These are phyloP conservation scores for Lactifluus subvellereus DNA, from an alignment of 768 basidiomycete genomes.

Conservation along the genomic window DNA sequence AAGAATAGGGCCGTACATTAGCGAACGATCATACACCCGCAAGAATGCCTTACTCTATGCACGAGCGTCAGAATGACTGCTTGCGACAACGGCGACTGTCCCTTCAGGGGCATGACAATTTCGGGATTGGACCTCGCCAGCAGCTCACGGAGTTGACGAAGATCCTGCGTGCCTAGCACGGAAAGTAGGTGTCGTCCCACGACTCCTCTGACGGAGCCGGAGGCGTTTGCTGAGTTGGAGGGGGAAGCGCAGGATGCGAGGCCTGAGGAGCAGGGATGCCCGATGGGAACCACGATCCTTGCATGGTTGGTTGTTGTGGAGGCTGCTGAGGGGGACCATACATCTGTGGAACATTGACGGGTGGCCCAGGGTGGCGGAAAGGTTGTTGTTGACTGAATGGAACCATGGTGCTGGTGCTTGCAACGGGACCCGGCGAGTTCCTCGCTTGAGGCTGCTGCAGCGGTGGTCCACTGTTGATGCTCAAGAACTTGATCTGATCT, in stretches of 20 bases:
- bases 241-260: conserved; percentile 70
- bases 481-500: conserved; percentile 79
- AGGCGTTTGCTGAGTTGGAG: conserved; percentile 46
- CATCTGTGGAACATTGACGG: conserved; percentile 29
- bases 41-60: conserved; percentile 56
- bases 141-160: conserved; percentile 66
- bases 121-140: conserved; percentile 72
- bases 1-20: conserved; percentile 7
- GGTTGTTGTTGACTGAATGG: conserved; percentile 20
- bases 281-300: conserved; percentile 52
- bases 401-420: conserved; percentile 1
- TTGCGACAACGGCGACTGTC: conserved; percentile 66
- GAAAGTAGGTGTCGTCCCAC: conserved; percentile 82
- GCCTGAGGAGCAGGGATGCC: conserved; percentile 76
- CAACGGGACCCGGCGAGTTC: conserved; percentile 22
- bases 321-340: conserved; percentile 25
- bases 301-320: conserved; percentile 26
- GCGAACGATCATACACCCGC: not conserved
- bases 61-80: conserved; percentile 80
- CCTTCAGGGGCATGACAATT: conserved; percentile 70
- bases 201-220: conserved; percentile 56
- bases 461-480: conserved; percentile 40
- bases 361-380: conserved; percentile 36
- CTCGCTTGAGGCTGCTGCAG: conserved; percentile 25
- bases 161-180: conserved; percentile 70